Evolutionary conservation across 352 stramenopile genomes (phyloP).

Genomic region (Phytophthora kernoviae): DNA sequence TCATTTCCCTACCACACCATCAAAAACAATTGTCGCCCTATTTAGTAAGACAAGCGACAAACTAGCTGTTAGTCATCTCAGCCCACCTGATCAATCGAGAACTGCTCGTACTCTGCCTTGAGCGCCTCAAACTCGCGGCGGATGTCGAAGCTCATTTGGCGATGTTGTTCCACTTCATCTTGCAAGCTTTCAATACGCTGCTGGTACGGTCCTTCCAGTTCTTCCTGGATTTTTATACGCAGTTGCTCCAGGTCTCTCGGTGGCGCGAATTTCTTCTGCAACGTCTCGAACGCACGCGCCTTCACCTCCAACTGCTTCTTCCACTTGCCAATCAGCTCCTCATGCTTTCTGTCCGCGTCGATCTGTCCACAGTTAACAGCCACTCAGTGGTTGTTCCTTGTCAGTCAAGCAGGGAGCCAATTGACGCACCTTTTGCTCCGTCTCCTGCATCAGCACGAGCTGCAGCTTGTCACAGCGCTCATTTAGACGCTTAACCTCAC

Average conservation of each 20-base stretch:
- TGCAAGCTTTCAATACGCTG: conserved; percentile 67
- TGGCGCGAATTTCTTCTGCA: conserved; percentile 85
- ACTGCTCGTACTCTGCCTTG: conserved; percentile 89
- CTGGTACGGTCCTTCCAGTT: conserved; percentile 78
- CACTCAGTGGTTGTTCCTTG: too few species aligned
- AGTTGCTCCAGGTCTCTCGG: conserved; percentile 84
- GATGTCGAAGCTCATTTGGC: conserved; percentile 65
- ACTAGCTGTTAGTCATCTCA: background rate
- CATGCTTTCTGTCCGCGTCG: conserved; percentile 81
- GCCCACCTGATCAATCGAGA: conserved; percentile 67
- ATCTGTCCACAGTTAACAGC: conserved; percentile 38
- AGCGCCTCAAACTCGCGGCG: conserved; percentile 79
- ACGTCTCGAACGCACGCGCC: conserved; percentile 73
- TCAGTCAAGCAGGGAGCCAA: background rate
- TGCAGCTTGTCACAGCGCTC: conserved; percentile 86
- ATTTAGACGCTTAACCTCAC: conserved; percentile 66
- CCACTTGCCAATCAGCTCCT: conserved; percentile 84
- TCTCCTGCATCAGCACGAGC: conserved; percentile 79
- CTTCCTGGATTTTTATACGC: conserved; percentile 81
- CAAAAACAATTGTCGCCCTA: background rate
- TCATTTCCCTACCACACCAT: conserved; percentile 52
- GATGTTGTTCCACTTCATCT: conserved; percentile 74
- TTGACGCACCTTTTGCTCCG: conserved; percentile 67
- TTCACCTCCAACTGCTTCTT: conserved; percentile 87
- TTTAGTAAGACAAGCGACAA: background rate